Conservation (phyloP, 495 filamentous ascomycete species). For the Aspergillus diversus region DNA sequence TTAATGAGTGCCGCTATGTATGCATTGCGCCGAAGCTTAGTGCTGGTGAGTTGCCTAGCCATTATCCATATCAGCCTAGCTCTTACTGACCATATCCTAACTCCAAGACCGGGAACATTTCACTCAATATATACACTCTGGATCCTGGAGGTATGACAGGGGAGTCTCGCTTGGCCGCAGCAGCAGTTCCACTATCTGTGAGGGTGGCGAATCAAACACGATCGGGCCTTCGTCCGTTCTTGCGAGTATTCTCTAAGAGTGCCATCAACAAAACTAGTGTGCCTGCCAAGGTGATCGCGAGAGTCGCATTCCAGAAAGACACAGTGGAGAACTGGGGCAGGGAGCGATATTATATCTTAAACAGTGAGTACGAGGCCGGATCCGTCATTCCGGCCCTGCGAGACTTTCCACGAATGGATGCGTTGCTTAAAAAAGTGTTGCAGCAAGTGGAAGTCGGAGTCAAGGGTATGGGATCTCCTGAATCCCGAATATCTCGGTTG, state of each 20-base stretch:
- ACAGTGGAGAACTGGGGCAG: slow-evolving; percentile 38
- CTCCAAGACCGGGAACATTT: slow-evolving; percentile 39
- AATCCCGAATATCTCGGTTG: slow-evolving; percentile 29
- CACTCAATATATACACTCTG: slow-evolving; percentile 45
- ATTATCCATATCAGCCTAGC: slow-evolving; percentile 1
- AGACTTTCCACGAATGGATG: slow-evolving; percentile 34
- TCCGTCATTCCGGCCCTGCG: slow-evolving; percentile 43
- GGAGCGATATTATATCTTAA: slow-evolving; percentile 47
- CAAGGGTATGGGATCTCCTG: slow-evolving; percentile 37
- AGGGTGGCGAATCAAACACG: slow-evolving; percentile 42
- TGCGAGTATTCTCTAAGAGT: slow-evolving; percentile 45
- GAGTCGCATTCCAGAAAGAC: slow-evolving; percentile 43
- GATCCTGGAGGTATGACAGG: slow-evolving; percentile 46
- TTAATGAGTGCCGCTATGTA: slow-evolving; percentile 46
- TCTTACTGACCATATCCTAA: slow-evolving; percentile 9
- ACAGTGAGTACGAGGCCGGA: slow-evolving; percentile 44
- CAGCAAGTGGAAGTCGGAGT: slow-evolving; percentile 36
- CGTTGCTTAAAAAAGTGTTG: slow-evolving; percentile 40
- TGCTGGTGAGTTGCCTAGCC: slow-evolving; percentile 33
- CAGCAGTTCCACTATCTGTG: slow-evolving; percentile 37
- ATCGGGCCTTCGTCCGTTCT: slow-evolving; percentile 40
- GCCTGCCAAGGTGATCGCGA: slow-evolving; percentile 45
- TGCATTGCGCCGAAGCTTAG: slow-evolving; percentile 46
- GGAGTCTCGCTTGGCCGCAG: slow-evolving; percentile 29
- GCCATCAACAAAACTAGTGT: slow-evolving; percentile 46